These are phyloP conservation scores for Metschnikowia colocasiae DNA, from an alignment of 805 yeast species.

Conservation along the genomic window DNA sequence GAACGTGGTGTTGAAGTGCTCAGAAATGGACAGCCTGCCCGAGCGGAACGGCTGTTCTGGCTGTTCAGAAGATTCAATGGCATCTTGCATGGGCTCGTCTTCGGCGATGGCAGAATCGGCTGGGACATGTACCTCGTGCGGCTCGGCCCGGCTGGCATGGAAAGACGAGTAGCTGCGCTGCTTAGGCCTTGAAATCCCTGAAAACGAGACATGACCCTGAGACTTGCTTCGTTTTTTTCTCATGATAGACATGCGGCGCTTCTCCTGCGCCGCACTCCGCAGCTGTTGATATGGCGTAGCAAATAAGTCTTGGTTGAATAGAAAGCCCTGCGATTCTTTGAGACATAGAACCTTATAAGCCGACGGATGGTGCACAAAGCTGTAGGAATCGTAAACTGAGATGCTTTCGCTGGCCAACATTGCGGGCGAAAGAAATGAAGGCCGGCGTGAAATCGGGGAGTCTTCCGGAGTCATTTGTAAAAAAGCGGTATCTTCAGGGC, in stretches of 20 bases:
- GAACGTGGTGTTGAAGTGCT: neutral
- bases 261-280: constrained; percentile 33
- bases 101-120: constrained; percentile 8
- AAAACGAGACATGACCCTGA: constrained; percentile 7
- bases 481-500: too few species aligned
- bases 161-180: constrained; percentile 32
- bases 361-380: constrained; percentile 26
- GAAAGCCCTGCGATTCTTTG: constrained; percentile 67
- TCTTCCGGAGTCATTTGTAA: too few species aligned
- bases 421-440: constrained; percentile 50
- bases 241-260: constrained; percentile 20
- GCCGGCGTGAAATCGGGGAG: neutral
- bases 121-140: neutral
- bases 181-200: neutral
- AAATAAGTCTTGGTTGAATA: constrained; percentile 74
- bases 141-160: constrained; percentile 20
- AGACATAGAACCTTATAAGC: constrained; percentile 42
- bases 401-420: constrained; percentile 57
- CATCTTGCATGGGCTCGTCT: constrained; percentile 8
- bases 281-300: constrained; percentile 67
- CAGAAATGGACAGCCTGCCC: neutral
- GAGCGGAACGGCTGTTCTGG: neutral
- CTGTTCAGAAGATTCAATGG: neutral
- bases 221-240: constrained; percentile 15
- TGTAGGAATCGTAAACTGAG: constrained; percentile 48